phyloP scores from a whole-genome alignment of 257 asterid genomes.

The Solanum pennellii region DNA sequence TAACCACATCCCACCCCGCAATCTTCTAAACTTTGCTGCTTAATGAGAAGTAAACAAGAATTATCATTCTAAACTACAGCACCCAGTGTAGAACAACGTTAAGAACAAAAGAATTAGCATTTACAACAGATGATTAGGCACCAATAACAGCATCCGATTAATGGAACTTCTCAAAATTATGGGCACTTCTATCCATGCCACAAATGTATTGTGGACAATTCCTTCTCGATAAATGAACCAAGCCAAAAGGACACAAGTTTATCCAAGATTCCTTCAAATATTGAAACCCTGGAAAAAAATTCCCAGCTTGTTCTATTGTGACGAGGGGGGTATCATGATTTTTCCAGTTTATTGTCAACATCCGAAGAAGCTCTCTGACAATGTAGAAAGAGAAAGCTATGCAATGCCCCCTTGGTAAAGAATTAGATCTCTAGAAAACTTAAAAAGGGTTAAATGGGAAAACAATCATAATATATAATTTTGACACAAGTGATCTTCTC shows the following conservation, averaged over 20 bases:
- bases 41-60: background rate
- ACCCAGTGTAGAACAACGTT: background rate
- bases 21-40: background rate
- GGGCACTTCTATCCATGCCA: background rate
- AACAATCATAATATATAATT: background rate
- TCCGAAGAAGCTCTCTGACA: background rate
- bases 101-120: background rate
- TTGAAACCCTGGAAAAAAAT: constrained; percentile 34
- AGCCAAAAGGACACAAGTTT: constrained; percentile 5
- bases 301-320: constrained; percentile 17
- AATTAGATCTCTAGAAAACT: background rate
- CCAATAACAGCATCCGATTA: background rate
- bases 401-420: background rate
- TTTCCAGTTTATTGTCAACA: background rate
- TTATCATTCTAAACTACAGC: background rate
- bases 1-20: background rate
- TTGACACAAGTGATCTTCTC: background rate
- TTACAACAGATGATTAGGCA: background rate
- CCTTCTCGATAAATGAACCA: background rate
- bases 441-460: background rate
- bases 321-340: constrained; percentile 13
- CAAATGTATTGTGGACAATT: background rate
- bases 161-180: background rate
- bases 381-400: background rate
- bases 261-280: constrained; percentile 48